These are phyloP conservation scores for Leishmania aethiopica DNA, from an alignment of 208 protist genomes.

Conservation along the genomic window DNA sequence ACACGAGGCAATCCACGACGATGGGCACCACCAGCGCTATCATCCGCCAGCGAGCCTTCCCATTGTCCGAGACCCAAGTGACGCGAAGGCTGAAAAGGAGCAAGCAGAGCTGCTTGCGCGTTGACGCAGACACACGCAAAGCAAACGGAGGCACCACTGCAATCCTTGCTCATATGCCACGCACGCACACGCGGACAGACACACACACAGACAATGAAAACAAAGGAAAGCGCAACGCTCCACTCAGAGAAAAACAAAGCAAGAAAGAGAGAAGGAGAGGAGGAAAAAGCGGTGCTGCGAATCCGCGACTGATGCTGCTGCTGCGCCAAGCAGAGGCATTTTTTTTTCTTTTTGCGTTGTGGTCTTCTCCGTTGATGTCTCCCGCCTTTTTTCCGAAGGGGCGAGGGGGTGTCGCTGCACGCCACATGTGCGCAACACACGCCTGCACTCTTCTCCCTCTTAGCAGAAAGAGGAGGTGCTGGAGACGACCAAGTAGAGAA, in stretches of 20 bases:
- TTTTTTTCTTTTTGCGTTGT: not conserved
- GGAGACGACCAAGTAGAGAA: not conserved
- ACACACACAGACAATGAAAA: too few relatives aligned
- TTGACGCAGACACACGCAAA: not conserved
- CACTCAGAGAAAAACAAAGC: not conserved
- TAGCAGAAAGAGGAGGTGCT: not conserved
- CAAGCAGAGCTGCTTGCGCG: not conserved
- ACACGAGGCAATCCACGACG: not conserved
- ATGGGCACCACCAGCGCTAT: not conserved
- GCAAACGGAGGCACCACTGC: not conserved
- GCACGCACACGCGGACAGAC: too few relatives aligned
- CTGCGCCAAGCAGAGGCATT: not conserved
- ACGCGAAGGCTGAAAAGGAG: not conserved
- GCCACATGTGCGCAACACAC: not conserved
- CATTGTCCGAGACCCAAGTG: not conserved
- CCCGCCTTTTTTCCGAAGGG: not conserved
- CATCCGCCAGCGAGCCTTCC: not conserved
- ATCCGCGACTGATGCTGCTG: not conserved
- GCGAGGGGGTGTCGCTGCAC: not conserved
- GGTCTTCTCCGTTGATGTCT: too few relatives aligned
- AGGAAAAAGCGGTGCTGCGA: not conserved
- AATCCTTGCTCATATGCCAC: not conserved
- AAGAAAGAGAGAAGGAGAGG: not conserved
- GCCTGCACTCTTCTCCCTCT: not conserved
- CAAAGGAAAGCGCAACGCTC: not conserved